Base-by-base conservation (phyloP, 495 filamentous ascomycete species). In the Venustampulla echinocandica region DNA sequence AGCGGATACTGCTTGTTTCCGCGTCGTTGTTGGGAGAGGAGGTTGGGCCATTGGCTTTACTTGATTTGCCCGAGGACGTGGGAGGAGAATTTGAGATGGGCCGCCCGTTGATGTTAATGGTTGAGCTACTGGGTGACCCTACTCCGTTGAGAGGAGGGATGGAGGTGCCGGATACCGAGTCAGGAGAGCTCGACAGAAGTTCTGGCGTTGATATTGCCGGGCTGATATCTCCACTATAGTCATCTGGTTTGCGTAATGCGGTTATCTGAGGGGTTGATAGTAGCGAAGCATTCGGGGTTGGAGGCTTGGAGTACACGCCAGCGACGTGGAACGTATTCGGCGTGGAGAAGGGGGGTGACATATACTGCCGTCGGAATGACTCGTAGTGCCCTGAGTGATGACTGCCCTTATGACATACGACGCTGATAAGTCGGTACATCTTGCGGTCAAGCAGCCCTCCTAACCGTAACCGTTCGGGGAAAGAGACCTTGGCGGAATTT, bases 351-450 rank as follows among this genome's bases (percentile, higher is more conserved):
- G 89, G 87, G 1, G 77, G 69, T 42, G 73, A 80, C 28, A 82
- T 59, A 46, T 81, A 79, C 62, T 96, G 94, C n/a, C 92, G 77
- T 22, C 92, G 76, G 65, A 97, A 97, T 1, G 89, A 87, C 61
- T 99, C 92, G 64, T 99, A 99, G 61, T 99, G 92, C 1, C 92
- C 92, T 48, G 87, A 94, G 55, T 95, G 81, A 64, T 99, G 92
- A 49, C 84, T 93, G 15, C 92, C 92, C 58, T 94, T 95, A 59
- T 99, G 92, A 21, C 85, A 92, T 39, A 99, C 84, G 33, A 94
- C 80, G 10, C 82, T 85, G 1, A 93, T 77, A 2, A 99, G 74
- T 55, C 81, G 87, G 69, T 94, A 99, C 53, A 74, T 83, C 46
- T 77, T 82, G 50, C 80, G 80, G 41, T 80, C 76, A 15, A 93